Conservation (phyloP, 768 basidiomycete genomes). For the Russula ochroleuca region DNA sequence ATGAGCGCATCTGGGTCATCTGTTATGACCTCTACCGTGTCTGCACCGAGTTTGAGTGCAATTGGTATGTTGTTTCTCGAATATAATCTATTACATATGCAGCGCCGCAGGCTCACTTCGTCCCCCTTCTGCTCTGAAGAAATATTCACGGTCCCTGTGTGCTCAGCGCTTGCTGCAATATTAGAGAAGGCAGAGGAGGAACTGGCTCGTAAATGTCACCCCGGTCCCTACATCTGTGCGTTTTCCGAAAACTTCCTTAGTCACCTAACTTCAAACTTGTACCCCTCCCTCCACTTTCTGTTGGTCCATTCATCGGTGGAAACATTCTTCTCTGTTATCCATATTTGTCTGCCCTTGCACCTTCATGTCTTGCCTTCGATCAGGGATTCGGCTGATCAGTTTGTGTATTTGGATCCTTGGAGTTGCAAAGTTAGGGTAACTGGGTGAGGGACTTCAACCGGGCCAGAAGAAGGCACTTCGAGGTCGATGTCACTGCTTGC, state of each 20-base stretch:
- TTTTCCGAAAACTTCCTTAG: constrained; percentile 51
- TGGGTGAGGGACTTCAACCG: no score
- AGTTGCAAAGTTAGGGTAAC: no score
- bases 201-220: no score
- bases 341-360: constrained; percentile 40
- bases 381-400: constrained; percentile 29
- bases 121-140: no score
- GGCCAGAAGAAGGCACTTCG: no score
- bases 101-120: no score
- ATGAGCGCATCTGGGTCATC: constrained; percentile 87
- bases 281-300: constrained; percentile 35
- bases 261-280: constrained; percentile 75
- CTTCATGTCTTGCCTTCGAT: constrained; percentile 25
- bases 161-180: no score
- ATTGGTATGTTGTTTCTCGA: constrained; percentile 61
- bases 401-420: constrained; percentile 17
- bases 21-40: constrained; percentile 82
- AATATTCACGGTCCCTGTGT: no score
- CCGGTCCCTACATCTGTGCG: constrained; percentile 87
- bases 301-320: constrained; percentile 30
- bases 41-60: no score
- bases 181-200: no score
- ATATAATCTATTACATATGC: constrained; percentile 10
- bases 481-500: constrained; percentile 3
- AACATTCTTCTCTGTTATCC: constrained; percentile 48